Evolutionary conservation across 2,329 filamentous ascomycete genomes (phyloP), one percentile per base, ranked within the genome.

Genomic region (Fusarium pseudoanthophilum): DNA sequence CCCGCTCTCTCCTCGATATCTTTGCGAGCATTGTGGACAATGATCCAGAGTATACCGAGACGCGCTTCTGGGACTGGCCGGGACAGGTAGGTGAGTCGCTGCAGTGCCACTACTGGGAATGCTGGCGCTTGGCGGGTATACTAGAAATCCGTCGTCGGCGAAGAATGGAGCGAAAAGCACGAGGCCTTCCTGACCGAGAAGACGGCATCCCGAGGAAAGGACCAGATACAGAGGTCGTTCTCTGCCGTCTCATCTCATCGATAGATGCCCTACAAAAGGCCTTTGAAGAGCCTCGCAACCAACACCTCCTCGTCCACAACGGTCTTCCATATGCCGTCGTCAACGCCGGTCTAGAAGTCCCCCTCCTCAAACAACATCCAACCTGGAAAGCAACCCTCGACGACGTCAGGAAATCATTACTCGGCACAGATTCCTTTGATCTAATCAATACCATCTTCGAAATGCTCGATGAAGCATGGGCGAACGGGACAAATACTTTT

Each of bases 1-100:
- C 75, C 2, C 58, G 72, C 15, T 74, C 75, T 3, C 51, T 77
- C 1, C 52, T 77, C 4, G 75, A 77, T 21, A 75, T 77, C 2
- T 66, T 77, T 9, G 66, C 75, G 2, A 61, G 60, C 7, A 59
- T 74, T 5, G 7, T 56, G 15, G 75, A 77, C 4, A 66, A 74
- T 3, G 75, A 77, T 15, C 65, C 69, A n/a, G 75, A 74, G 20
- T 67, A 69, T 4, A 77, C 74, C 1, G 75, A 77, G 43, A 49
- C 18, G 3, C 58, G 63, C 20, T 43, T 77, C 4, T 77, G 75
- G 75, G 30, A 62, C 0, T 77, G 75, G 75, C 65, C 74, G 0
- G 75, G 75, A 0, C 70, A 77, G 4, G 15, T 77, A 28, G 75
- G 75, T 21, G 74, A 75, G 52, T 77, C 75, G 14, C 20, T 76